Evolutionary conservation across 1,284 basidiomycete species (phyloP), one percentile per base, ranked within the genome.

Genomic region (Ganoderma lingzhi): DNA sequence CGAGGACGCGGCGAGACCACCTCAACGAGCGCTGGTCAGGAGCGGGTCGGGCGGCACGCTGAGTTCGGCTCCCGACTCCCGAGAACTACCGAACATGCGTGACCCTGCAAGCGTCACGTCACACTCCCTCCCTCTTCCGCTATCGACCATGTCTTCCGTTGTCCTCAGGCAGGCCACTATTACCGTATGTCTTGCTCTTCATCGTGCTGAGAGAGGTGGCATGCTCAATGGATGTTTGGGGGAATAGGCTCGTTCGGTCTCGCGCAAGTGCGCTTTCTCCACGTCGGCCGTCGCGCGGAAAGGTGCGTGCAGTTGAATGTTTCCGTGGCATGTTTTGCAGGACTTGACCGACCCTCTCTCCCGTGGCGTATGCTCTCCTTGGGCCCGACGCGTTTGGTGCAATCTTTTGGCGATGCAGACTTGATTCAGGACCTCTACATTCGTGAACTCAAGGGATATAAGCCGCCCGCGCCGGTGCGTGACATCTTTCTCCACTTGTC

Each of bases 341-440:
- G 30, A 32, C 10, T 12, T 65, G 55, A 65, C 64, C 30, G 44
- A n/a, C 10, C 37, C 9, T 39, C 61, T 48, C 66, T 62, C 32
- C 44, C 64, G 48, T 64, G 65, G 65, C 62, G 15, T 32, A 9
- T 17, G 10, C 15, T 3, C 14, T 6, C 30, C 1, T 23, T 35
- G 37, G 23, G n/a, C 37, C 17, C 37, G 37, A 41, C 58, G 58
- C n/a, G 58, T 59, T 28, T 51, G 23, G 48, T 5, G 9, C 3
- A 10, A 51, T 14, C 28, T 19, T 23, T 1, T 56, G 35, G 32
- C 28, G 12, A 55, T 28, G 63, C 78, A 97, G 96, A 98, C 85
- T 85, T 97, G 77, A 87, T 98, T 69, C 95, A 97, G 88, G 96
- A 98, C 76, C 81, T 97, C 68, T 98, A 98, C 84, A 78, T 98